Conservation (phyloP, 2,329 filamentous ascomycete species). For the Exophiala dermatitidis region DNA sequence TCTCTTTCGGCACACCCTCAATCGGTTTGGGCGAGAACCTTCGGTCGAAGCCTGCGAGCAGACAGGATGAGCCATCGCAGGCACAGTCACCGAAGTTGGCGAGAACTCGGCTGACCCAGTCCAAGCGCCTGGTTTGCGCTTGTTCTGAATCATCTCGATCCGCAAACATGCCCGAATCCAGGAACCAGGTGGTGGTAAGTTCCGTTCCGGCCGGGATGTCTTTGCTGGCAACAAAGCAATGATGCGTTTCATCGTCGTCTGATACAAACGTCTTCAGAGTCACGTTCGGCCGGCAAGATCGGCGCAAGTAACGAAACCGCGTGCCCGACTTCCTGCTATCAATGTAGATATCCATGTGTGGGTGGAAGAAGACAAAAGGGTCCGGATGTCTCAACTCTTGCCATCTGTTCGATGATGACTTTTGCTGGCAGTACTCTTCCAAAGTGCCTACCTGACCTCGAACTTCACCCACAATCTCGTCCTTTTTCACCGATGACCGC, state of each 20-base stretch:
- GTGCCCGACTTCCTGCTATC: conserved; percentile 86
- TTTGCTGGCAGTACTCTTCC: conserved; percentile 61
- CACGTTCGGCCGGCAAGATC: conserved; percentile 89
- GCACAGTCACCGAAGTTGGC: conserved; percentile 46
- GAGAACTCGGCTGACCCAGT: conserved; percentile 43
- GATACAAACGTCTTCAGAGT: conserved; percentile 78
- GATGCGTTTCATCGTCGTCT: conserved; percentile 67
- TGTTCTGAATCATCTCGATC: conserved; percentile 20
- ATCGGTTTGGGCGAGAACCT: conserved; percentile 33
- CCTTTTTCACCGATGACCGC: conserved; percentile 45
- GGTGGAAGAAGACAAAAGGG: conserved; percentile 82
- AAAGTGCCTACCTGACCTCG: conserved; percentile 70
- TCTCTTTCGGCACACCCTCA: conserved; percentile 36
- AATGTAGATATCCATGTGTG: conserved; percentile 81
- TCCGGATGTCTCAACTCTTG: conserved; percentile 51
- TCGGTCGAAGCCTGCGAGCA: conserved; percentile 40
- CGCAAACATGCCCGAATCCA: conserved; percentile 31
- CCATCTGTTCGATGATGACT: conserved; percentile 55
- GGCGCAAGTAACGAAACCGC: conserved; percentile 75
- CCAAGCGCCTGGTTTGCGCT: conserved; percentile 31
- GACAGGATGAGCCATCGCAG: conserved; percentile 37
- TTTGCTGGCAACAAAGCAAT: conserved; percentile 82
- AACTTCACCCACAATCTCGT: conserved; percentile 60
- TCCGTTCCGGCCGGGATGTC: conserved; percentile 56
- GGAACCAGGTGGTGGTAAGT: conserved; percentile 45